Evolutionary conservation across 2,329 filamentous ascomycete species (phyloP).

Genomic region (Lecanicillium sp.): DNA sequence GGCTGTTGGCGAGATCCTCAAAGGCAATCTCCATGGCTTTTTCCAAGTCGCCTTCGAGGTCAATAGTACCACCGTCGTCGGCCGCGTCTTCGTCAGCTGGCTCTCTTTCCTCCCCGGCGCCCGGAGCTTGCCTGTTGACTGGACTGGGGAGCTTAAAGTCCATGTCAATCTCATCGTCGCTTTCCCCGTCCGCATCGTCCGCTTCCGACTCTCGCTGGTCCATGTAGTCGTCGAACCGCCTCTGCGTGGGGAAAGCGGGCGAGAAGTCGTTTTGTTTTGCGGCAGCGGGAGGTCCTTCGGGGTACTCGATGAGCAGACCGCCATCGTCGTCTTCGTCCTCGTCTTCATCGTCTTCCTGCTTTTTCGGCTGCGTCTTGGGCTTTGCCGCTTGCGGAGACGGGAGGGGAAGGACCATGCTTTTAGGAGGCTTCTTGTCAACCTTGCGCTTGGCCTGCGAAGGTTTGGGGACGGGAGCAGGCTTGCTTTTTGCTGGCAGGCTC

Average conservation of each 20-base stretch:
- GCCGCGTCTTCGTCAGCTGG: slow-evolving; percentile 28
- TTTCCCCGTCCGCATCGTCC: slow-evolving; percentile 42
- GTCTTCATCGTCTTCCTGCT: slow-evolving; percentile 41
- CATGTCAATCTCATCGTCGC: slow-evolving; percentile 41
- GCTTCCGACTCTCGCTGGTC: slow-evolving; percentile 40
- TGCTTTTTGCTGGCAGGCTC: background rate
- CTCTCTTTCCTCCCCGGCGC: slow-evolving; percentile 23
- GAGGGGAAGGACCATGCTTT: slow-evolving; percentile 28
- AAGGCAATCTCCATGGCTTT: slow-evolving; percentile 47
- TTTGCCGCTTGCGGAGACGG: background rate
- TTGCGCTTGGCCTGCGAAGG: slow-evolving; percentile 17
- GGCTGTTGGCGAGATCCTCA: slow-evolving; percentile 48
- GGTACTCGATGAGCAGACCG: slow-evolving; percentile 54
- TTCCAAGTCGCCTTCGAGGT: slow-evolving; percentile 37
- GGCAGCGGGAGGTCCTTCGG: slow-evolving; percentile 38
- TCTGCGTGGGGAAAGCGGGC: slow-evolving; percentile 40
- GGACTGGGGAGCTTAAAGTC: slow-evolving; percentile 51
- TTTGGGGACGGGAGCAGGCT: background rate
- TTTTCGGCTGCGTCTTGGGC: slow-evolving; percentile 25
- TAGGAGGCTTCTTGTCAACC: slow-evolving; percentile 22
- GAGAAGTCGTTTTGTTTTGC: slow-evolving; percentile 38
- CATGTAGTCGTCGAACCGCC: slow-evolving; percentile 50
- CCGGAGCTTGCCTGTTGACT: slow-evolving; percentile 33
- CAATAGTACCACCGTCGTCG: slow-evolving; percentile 24
- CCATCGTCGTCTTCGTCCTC: slow-evolving; percentile 52